Evolutionary conservation across 345 rosid genomes (phyloP).

Genomic region (Raphanus sativus): DNA sequence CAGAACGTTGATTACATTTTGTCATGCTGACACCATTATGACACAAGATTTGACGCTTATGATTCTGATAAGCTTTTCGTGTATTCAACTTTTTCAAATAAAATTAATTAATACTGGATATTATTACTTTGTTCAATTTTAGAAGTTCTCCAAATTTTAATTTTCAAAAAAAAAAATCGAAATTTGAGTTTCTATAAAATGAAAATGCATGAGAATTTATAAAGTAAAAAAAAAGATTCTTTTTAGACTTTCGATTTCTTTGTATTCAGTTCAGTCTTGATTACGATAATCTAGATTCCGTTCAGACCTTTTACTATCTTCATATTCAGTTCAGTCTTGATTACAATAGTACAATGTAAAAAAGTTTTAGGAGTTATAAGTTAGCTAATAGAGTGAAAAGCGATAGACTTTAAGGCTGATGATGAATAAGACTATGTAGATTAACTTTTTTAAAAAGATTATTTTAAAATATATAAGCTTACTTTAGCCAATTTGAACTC

Average conservation of each 20-base stretch:
- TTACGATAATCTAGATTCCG: neutral
- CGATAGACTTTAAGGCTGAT: conserved; percentile 7
- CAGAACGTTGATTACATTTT: conserved; percentile 43
- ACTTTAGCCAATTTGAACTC: neutral
- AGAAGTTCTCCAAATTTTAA: neutral
- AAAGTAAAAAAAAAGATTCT: neutral
- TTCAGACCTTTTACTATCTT: neutral
- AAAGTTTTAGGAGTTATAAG: neutral
- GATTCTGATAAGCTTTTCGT: neutral
- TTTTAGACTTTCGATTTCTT: neutral
- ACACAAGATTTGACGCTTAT: conserved; percentile 22
- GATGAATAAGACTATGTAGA: conserved; percentile 9
- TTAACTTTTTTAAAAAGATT: neutral
- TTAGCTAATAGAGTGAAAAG: conserved; percentile 6
- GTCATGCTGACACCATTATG: conserved; percentile 57
- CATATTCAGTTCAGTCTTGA: neutral
- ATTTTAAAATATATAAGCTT: neutral
- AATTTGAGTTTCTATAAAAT: too few species aligned
- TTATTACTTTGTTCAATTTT: neutral
- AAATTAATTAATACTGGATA: neutral
- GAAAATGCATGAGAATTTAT: neutral
- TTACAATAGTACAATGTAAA: neutral
- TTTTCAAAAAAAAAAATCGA: neutral
- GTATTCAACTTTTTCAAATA: too few species aligned
- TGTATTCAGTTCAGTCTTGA: neutral